Evolutionary conservation across 345 rosid genomes (phyloP).

Genomic region (Camelina hispida): DNA sequence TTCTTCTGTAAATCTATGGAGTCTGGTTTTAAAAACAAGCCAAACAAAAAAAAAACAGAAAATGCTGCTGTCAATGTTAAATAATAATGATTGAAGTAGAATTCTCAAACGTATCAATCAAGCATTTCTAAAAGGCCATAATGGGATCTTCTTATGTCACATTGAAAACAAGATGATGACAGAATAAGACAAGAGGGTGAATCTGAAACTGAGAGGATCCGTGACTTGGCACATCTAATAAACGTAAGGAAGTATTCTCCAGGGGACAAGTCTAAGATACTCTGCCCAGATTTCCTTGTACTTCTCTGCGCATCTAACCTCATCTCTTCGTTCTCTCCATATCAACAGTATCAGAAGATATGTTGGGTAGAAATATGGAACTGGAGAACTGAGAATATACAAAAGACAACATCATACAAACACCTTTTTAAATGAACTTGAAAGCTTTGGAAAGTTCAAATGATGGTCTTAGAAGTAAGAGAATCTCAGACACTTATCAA

Average conservation of each 20-base stretch:
- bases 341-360: conserved; percentile 82
- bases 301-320: conserved; percentile 86
- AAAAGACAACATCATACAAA: conserved; percentile 12
- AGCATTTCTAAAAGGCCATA: conserved; percentile 22
- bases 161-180: conserved; percentile 27
- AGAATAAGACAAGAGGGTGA: background rate
- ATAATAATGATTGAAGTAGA: background rate
- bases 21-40: background rate
- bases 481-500: conserved; percentile 10
- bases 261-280: conserved; percentile 75
- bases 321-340: conserved; percentile 94
- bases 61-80: background rate
- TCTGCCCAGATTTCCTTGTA: conserved; percentile 86
- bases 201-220: conserved; percentile 27
- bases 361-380: conserved; percentile 85
- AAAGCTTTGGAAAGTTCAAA: conserved; percentile 16
- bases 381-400: conserved; percentile 62
- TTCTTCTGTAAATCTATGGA: background rate
- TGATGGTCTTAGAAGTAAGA: conserved; percentile 7
- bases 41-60: background rate
- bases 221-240: conserved; percentile 48
- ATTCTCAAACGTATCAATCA: conserved; percentile 18
- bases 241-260: conserved; percentile 89
- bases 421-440: background rate
- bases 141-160: conserved; percentile 22